Evolutionary conservation across 257 asterid genomes (phyloP), one percentile per base, ranked within the genome.

Genomic region (Fraxinus cuspidata): DNA sequence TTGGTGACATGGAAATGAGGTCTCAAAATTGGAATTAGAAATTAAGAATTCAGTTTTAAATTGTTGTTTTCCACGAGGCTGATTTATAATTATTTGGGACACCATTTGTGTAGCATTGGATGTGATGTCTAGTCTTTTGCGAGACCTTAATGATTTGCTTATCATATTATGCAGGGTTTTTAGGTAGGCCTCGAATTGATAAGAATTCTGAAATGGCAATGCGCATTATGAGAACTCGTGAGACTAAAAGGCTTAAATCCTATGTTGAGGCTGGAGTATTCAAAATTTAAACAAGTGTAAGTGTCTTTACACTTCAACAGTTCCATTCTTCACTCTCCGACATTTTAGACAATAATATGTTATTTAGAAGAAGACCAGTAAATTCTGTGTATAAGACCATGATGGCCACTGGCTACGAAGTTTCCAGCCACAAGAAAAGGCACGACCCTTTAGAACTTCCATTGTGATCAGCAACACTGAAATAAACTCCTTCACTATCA

Each of bases 231-330:
- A 84, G 83, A 78, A 85, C 83, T 79, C 90, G 87, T 75, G 87
- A 85, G 74, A 84, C 95, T 32, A 83, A 60, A 81, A 86, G 97
- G 86, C 81, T 90, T 58, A 70, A 78, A 23, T 86, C 95, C 29
- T 94, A 92, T 68, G 71, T 90, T 60, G 87, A 87, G 76, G 92
- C 96, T 74, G 96, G 95, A 77, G 84, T 63, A 72, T 82, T 63
- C 91, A 86, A 29, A 84, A 77, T 74, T 81, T 84, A 73, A 86
- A 82, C 86, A 88, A 90, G 90, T 92, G 98, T 94, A 87, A 88
- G 97, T 77, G 75, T 80, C 37, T 19, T 53, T 37, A 9, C 56
- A 28, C 49, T 72, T 64, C 38, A 1, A 12, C 56, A n/a, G 29
- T 60, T 60, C 31, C 10, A 23, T 2, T 60, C 37, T 71, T 80